phyloP scores from a whole-genome alignment of 2,329 filamentous ascomycete genomes.

The Xylaria polymorpha region DNA sequence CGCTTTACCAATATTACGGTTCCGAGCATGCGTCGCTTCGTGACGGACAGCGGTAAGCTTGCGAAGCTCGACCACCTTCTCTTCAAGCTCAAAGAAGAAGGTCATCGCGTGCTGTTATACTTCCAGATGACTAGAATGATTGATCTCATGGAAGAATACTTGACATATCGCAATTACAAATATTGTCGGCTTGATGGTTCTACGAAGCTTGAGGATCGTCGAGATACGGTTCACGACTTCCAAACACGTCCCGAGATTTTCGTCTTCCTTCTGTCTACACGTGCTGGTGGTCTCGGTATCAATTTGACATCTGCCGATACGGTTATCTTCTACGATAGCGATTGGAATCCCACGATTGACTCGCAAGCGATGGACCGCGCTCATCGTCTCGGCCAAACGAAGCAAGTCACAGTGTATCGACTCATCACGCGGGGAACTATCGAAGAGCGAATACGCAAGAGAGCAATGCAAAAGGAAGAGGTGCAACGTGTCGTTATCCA shows the following conservation, averaged over 20 bases:
- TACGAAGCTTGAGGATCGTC: conserved; percentile 95
- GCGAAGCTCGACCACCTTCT: conserved; percentile 89
- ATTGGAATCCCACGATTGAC: conserved; percentile 99
- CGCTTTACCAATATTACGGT: conserved; percentile 92
- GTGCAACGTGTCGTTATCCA: conserved; percentile 97
- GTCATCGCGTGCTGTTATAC: conserved; percentile 94
- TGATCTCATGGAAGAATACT: conserved; percentile 97
- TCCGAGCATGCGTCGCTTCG: conserved; percentile 96
- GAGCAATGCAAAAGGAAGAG: conserved; percentile 97
- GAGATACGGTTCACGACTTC: conserved; percentile 97
- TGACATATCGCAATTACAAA: conserved; percentile 99
- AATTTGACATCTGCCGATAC: conserved; percentile 97
- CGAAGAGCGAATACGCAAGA: conserved; percentile 96
- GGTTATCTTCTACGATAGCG: conserved; percentile 99
- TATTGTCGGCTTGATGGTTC: conserved; percentile 97
- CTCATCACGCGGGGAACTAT: conserved; percentile 97
- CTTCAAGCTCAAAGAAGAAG: conserved; percentile 88
- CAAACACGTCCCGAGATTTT: conserved; percentile 95
- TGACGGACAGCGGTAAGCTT: conserved; percentile 96
- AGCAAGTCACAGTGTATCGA: conserved; percentile 96
- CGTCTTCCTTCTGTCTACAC: conserved; percentile 94
- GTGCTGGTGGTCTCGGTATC: conserved; percentile 97
- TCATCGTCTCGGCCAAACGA: conserved; percentile 95
- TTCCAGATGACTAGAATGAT: conserved; percentile 99
- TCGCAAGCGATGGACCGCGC: conserved; percentile 99